Conservation (phyloP, 768 basidiomycete genomes). For the Tricholoma furcatifolium region DNA sequence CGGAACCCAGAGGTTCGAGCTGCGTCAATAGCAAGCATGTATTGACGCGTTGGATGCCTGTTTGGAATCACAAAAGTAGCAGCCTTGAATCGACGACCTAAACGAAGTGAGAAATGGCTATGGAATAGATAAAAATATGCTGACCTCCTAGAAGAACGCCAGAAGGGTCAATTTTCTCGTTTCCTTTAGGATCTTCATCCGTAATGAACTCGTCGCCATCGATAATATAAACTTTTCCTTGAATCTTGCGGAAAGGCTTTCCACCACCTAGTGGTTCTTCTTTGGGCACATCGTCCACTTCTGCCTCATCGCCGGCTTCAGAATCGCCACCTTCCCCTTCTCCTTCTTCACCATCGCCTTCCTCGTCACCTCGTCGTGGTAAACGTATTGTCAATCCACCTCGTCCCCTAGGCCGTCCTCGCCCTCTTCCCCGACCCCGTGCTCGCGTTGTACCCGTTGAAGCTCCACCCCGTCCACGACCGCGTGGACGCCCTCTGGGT, state of each 20-base stretch:
- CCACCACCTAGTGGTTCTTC: conserved; percentile 51
- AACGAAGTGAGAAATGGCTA: conserved; percentile 7
- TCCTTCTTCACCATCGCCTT: conserved; percentile 31
- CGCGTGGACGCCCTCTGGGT: conserved; percentile 41
- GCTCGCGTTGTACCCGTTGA: conserved; percentile 30
- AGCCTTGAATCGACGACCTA: conserved; percentile 88
- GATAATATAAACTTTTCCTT: conserved; percentile 72
- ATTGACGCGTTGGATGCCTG: conserved; percentile 79
- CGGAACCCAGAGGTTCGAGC: conserved; percentile 94
- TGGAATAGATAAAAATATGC: conserved; percentile 21
- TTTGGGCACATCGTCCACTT: conserved; percentile 33
- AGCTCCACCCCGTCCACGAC: conserved; percentile 33
- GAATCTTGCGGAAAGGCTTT: conserved; percentile 72
- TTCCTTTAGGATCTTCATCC: conserved; percentile 80
- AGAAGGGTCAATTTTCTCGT: conserved; percentile 85
- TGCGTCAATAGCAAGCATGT: conserved; percentile 97
- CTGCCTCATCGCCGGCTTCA: conserved; percentile 34
- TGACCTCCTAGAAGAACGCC: conserved; percentile 85
- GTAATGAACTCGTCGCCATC: conserved; percentile 90
- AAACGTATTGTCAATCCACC: conserved; percentile 28
- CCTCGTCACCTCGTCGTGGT: conserved; percentile 29
- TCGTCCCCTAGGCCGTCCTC: conserved; percentile 27
- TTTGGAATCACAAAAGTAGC: conserved; percentile 84
- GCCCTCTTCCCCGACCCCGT: conserved; percentile 38
- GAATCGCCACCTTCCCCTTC: conserved; percentile 36